Evolutionary conservation across 805 yeast species (phyloP).

Genomic region (Myxozyma nipponensis): DNA sequence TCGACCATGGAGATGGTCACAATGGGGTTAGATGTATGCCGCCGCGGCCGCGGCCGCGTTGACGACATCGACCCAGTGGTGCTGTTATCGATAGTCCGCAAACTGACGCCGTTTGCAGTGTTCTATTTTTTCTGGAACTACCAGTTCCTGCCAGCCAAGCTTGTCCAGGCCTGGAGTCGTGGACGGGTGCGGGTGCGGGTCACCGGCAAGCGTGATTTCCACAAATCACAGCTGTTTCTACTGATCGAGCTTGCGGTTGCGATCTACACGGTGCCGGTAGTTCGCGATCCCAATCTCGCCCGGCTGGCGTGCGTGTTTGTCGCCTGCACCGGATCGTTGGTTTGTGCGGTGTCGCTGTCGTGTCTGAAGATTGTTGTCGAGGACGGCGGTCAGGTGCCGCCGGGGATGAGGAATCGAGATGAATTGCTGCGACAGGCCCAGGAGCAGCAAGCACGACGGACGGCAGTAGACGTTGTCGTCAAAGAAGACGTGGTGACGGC

Average conservation of each 20-base stretch:
- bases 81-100: background rate
- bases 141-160: slow-evolving; percentile 1
- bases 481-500: background rate
- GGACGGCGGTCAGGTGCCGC: background rate
- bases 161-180: background rate
- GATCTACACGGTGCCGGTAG: slow-evolving; percentile 5
- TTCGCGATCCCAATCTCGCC: background rate
- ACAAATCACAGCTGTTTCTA: slow-evolving; percentile 8
- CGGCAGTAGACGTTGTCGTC: background rate
- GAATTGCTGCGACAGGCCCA: background rate
- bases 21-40: too few species aligned
- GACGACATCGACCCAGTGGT: too few species aligned
- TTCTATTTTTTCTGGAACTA: slow-evolving; percentile 21
- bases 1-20: too few species aligned
- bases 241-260: slow-evolving; percentile 2
- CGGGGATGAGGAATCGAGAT: background rate
- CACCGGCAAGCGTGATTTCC: slow-evolving; percentile 4
- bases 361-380: background rate
- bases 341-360: background rate
- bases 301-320: background rate
- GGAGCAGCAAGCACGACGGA: background rate
- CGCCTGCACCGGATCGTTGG: background rate
- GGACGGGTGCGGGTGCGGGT: slow-evolving; percentile 7
- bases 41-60: too few species aligned
- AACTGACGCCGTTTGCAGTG: slow-evolving; percentile 2